These are phyloP conservation scores for Picea engelmannii DNA, from an alignment of 83 land plant genomes.

Conservation along the genomic window DNA sequence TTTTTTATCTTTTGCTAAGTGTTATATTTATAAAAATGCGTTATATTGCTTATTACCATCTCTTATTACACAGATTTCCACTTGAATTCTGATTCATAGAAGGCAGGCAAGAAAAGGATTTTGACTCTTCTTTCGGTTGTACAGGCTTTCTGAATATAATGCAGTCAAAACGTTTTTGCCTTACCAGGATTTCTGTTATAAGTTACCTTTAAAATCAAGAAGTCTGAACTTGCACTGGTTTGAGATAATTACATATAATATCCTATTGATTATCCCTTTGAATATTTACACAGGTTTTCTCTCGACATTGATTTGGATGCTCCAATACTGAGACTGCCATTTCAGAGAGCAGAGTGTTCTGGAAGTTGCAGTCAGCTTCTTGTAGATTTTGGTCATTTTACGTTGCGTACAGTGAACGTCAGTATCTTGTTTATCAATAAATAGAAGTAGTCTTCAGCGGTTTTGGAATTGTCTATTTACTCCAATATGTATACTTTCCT, in stretches of 20 bases:
- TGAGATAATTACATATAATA: not conserved
- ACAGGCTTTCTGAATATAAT: no score
- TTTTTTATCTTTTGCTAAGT: no score
- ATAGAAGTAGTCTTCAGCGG: not conserved
- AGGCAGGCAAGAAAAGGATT: no score
- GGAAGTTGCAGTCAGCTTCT: constrained; percentile 63
- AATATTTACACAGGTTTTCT: constrained; percentile 67
- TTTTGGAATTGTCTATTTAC: not conserved
- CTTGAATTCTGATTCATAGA: no score
- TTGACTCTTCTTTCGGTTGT: no score
- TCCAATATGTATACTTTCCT: not conserved
- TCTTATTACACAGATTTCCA: no score
- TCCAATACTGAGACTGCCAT: constrained; percentile 88
- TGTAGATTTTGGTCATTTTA: constrained; percentile 97
- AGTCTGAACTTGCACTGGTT: not conserved
- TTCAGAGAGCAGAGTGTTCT: constrained; percentile 27
- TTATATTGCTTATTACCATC: no score
- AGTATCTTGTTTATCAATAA: constrained; percentile 11
- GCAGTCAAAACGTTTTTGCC: no score
- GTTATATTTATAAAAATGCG: no score
- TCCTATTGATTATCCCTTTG: not conserved
- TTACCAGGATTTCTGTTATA: no score
- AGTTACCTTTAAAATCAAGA: not conserved
- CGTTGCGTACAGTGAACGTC: constrained; percentile 72
- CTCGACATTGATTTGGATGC: constrained; percentile 97